Conservation (phyloP, 2,329 filamentous ascomycete species). For the Alternaria hordeiaustralica region DNA sequence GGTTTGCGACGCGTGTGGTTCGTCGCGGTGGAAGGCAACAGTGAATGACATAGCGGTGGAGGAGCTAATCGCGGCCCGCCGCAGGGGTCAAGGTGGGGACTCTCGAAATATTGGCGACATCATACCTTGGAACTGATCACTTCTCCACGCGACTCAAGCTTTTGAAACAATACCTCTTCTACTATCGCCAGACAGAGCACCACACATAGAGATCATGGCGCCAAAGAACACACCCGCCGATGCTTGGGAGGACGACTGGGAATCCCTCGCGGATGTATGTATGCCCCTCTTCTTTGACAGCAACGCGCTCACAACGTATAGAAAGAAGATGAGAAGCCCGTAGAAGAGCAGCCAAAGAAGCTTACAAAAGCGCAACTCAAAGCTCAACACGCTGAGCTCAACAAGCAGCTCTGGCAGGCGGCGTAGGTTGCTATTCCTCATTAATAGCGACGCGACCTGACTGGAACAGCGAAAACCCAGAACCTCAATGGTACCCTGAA, state of each 20-base stretch:
- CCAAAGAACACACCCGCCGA: slow-evolving; percentile 52
- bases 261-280: slow-evolving; percentile 73
- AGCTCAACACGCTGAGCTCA: slow-evolving; percentile 81
- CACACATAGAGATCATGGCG: slow-evolving; percentile 46
- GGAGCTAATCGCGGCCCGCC: slow-evolving; percentile 17
- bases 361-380: slow-evolving; percentile 78
- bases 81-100: slow-evolving; percentile 12
- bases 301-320: slow-evolving; percentile 29
- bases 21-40: slow-evolving; percentile 7
- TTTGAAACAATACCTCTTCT: background rate
- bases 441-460: slow-evolving; percentile 11
- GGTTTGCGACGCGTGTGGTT: slow-evolving; percentile 5
- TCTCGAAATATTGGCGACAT: slow-evolving; percentile 18
- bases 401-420: slow-evolving; percentile 86
- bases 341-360: slow-evolving; percentile 52
- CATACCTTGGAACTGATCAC: background rate
- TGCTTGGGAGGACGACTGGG: slow-evolving; percentile 95
- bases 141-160: background rate
- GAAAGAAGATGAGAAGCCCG: slow-evolving; percentile 50
- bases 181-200: background rate
- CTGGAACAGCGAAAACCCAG: slow-evolving; percentile 69
- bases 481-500: slow-evolving; percentile 78
- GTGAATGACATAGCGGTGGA: slow-evolving; percentile 12
- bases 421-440: slow-evolving; percentile 65
- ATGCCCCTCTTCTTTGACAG: slow-evolving; percentile 4